Percentiles rank a stretch among this genome's conserved stretches.
Conservation (phyloP, 2,329 filamentous ascomycete genomes). For the Alternaria rosae region DNA sequence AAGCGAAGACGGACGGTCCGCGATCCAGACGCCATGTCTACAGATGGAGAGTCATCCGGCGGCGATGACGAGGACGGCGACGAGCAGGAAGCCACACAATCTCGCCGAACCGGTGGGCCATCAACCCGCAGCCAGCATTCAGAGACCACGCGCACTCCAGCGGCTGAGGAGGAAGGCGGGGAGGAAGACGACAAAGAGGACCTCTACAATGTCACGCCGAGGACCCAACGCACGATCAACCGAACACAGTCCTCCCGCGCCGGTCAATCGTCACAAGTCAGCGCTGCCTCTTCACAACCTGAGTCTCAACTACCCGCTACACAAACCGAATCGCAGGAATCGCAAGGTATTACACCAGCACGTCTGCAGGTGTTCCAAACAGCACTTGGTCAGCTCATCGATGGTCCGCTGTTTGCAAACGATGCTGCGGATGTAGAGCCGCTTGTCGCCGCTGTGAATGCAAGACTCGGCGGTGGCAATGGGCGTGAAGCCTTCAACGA, state of each 20-base stretch:
- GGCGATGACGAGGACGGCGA: conserved; percentile 69
- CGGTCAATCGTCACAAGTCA: conserved; percentile 63
- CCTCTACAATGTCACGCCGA: conserved; percentile 61
- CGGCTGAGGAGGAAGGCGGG: conserved; percentile 49
- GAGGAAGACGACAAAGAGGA: conserved; percentile 64
- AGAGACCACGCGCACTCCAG: conserved; percentile 40
- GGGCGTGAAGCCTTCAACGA: conserved; percentile 68
- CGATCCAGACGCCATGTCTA: conserved; percentile 61
- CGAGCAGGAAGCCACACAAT: conserved; percentile 38
- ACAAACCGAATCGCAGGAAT: conserved; percentile 53
- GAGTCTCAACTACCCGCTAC: conserved; percentile 72
- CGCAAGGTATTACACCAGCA: conserved; percentile 63
- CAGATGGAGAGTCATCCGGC: conserved; percentile 66
- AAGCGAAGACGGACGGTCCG: conserved; percentile 82
- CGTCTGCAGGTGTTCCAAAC: conserved; percentile 79
- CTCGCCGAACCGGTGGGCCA: conserved; percentile 50
- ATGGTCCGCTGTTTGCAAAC: conserved; percentile 82
- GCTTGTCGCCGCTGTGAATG: conserved; percentile 82
- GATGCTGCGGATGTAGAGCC: conserved; percentile 80
- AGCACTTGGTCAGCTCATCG: conserved; percentile 82
- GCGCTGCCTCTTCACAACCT: conserved; percentile 80
- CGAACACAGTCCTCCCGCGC: conserved; percentile 44
- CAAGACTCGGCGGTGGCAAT: conserved; percentile 67
- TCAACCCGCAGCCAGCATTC: conserved; percentile 44
- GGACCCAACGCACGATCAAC: conserved; percentile 54